Conservation (phyloP, 805 yeast species). For the Maudiozyma bulderi region DNA sequence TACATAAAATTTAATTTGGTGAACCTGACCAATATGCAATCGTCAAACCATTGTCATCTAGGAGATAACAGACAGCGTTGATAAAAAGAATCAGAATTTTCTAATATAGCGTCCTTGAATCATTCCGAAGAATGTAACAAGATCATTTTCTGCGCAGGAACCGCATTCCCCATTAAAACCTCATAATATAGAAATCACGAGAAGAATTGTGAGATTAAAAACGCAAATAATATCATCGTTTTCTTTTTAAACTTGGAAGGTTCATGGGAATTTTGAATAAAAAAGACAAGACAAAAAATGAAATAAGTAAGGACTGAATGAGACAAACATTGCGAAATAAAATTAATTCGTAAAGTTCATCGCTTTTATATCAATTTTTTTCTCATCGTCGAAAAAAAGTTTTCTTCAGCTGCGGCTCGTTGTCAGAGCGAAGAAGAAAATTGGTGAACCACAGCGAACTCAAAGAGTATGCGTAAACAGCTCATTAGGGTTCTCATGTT, state of each 20-base stretch:
- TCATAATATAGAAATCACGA: slow-evolving; percentile 11
- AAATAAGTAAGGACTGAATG: not conserved
- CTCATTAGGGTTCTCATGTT: too few relatives aligned
- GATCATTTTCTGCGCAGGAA: slow-evolving; percentile 30
- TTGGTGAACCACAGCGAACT: too few relatives aligned
- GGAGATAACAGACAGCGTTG: not conserved
- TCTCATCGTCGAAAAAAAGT: too few relatives aligned
- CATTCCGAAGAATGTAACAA: slow-evolving; percentile 30
- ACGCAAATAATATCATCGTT: slow-evolving; percentile 31
- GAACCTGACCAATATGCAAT: too few relatives aligned
- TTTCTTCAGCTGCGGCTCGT: too few relatives aligned
- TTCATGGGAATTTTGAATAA: slow-evolving; percentile 19
- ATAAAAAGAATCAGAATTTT: slow-evolving; percentile 30
- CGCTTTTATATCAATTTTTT: too few relatives aligned
- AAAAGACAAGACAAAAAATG: not conserved
- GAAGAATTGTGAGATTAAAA: slow-evolving; percentile 29
- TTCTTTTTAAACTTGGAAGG: slow-evolving; percentile 33
- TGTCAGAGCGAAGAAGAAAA: too few relatives aligned
- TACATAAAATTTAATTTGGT: too few relatives aligned
- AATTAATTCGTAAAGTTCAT: not conserved
- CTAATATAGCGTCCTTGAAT: slow-evolving; percentile 27
- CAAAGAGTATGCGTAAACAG: too few relatives aligned
- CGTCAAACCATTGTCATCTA: not conserved
- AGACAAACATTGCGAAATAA: not conserved
- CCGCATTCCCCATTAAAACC: slow-evolving; percentile 33